phyloP scores from a whole-genome alignment of 805 yeast genomes.

The Candida adriatica region DNA sequence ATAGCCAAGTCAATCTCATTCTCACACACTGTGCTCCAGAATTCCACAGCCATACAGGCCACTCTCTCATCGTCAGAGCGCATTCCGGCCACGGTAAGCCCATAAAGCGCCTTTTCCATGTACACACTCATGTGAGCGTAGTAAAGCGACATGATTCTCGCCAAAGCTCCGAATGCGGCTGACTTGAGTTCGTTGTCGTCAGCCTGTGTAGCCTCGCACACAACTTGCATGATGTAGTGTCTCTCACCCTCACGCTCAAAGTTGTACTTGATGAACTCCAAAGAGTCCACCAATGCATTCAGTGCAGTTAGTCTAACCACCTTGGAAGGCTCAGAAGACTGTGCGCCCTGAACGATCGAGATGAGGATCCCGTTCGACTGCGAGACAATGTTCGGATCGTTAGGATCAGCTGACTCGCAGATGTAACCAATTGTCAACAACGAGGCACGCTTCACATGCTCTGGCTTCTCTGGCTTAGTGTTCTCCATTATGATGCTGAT shows the following conservation, averaged over 20 bases:
- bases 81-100: slow-evolving; percentile 89
- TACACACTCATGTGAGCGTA: slow-evolving; percentile 87
- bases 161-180: slow-evolving; percentile 92
- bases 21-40: slow-evolving; percentile 99
- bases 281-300: slow-evolving; percentile 84
- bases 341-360: slow-evolving; percentile 96
- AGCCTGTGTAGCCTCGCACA: slow-evolving; percentile 97
- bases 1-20: slow-evolving; percentile 80
- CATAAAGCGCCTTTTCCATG: slow-evolving; percentile 95
- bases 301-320: slow-evolving; percentile 84
- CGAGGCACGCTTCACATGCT: slow-evolving; percentile 78
- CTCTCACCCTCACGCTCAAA: slow-evolving; percentile 93
- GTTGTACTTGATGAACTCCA: slow-evolving; percentile 82
- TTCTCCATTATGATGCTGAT: slow-evolving; percentile 79
- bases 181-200: slow-evolving; percentile 77
- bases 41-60: slow-evolving; percentile 97
- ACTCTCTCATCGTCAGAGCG: slow-evolving; percentile 75
- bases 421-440: slow-evolving; percentile 89
- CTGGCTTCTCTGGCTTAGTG: slow-evolving; percentile 74
- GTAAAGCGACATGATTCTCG: slow-evolving; percentile 84
- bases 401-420: slow-evolving; percentile 90
- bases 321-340: slow-evolving; percentile 65
- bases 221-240: slow-evolving; percentile 96
- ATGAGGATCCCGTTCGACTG: slow-evolving; percentile 90
- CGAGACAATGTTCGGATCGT: slow-evolving; percentile 58